A percentile compares a stretch with the other conserved stretches of the same genome.
These are phyloP conservation scores for Saturnispora saitoi DNA, from an alignment of 805 yeast species.

Conservation along the genomic window DNA sequence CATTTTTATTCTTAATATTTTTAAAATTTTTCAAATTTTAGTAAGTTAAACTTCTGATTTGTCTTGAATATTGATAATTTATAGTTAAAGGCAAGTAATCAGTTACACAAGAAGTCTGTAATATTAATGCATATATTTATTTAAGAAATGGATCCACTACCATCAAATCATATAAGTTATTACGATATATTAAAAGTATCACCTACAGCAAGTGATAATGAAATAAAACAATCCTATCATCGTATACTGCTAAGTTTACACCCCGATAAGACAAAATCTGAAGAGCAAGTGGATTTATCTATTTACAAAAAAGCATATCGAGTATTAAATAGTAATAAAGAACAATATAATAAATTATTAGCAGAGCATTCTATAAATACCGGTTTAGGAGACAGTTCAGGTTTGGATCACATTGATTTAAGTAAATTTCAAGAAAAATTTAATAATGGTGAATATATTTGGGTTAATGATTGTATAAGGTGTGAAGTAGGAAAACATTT, in stretches of 20 bases:
- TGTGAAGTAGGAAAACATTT: constrained; percentile 29
- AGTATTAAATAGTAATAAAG: constrained; percentile 40
- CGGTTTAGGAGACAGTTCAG: constrained; percentile 62
- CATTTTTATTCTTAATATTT: neutral
- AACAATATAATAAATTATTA: constrained; percentile 45
- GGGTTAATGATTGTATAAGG: constrained; percentile 56
- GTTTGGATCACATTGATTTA: constrained; percentile 23
- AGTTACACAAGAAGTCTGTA: too few species aligned
- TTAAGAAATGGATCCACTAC: constrained; percentile 1
- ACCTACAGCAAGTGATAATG: constrained; percentile 29
- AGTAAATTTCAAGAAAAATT: constrained; percentile 3
- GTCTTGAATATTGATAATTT: too few species aligned
- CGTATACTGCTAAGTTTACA: constrained; percentile 52
- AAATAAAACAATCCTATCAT: constrained; percentile 58
- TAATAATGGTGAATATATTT: constrained; percentile 16
- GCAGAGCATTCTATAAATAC: constrained; percentile 26
- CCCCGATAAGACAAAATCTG: constrained; percentile 56
- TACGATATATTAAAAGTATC: constrained; percentile 54
- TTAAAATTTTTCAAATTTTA: neutral
- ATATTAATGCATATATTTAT: neutral
- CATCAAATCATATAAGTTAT: constrained; percentile 24
- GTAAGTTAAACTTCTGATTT: neutral
- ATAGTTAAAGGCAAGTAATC: too few species aligned
- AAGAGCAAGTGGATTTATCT: constrained; percentile 17
- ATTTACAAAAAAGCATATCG: constrained; percentile 57